Conservation (phyloP, 192 early-diverging fungal genomes). For the Thamnidium elegans region DNA sequence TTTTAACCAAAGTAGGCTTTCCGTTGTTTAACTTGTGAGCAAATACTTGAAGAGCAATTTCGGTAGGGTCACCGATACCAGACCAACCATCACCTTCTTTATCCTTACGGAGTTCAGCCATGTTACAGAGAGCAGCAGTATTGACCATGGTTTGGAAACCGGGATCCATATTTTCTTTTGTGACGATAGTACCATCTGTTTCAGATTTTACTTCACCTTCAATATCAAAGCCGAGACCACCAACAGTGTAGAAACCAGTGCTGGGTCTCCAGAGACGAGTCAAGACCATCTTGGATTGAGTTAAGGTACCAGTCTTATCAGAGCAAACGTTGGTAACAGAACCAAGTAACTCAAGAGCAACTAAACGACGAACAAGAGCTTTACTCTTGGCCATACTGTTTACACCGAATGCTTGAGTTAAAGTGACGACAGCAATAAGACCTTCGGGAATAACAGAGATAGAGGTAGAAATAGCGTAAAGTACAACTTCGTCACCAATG, state of each 20-base stretch:
- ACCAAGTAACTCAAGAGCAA: slow-evolving; percentile 86
- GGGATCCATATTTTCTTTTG: slow-evolving; percentile 38
- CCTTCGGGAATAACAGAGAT: slow-evolving; percentile 97
- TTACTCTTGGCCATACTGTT: slow-evolving; percentile 78
- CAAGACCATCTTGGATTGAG: slow-evolving; percentile 94
- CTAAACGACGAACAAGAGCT: slow-evolving; percentile 87
- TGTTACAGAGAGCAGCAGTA: slow-evolving; percentile 82
- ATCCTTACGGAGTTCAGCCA: slow-evolving; percentile 68
- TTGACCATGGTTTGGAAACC: slow-evolving; percentile 50
- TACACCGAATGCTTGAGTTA: slow-evolving; percentile 93
- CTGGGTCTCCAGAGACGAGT: slow-evolving; percentile 77
- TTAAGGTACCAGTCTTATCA: slow-evolving; percentile 93
- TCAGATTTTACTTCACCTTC: slow-evolving; percentile 49
- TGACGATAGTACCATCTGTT: slow-evolving; percentile 22
- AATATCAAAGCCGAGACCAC: slow-evolving; percentile 61
- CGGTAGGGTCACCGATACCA: slow-evolving; percentile 79
- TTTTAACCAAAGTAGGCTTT: slow-evolving; percentile 56
- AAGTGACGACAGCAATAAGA: slow-evolving; percentile 88
- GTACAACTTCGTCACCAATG: slow-evolving; percentile 53
- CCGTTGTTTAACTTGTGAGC: slow-evolving; percentile 76
- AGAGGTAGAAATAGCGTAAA: slow-evolving; percentile 82
- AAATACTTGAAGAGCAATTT: slow-evolving; percentile 81
- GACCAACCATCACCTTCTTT: slow-evolving; percentile 16
- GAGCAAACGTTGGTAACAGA: slow-evolving; percentile 95
- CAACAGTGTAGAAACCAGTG: slow-evolving; percentile 67